phyloP scores from a whole-genome alignment of 2,329 filamentous ascomycete genomes.

The Aspergillus fumigatus region DNA sequence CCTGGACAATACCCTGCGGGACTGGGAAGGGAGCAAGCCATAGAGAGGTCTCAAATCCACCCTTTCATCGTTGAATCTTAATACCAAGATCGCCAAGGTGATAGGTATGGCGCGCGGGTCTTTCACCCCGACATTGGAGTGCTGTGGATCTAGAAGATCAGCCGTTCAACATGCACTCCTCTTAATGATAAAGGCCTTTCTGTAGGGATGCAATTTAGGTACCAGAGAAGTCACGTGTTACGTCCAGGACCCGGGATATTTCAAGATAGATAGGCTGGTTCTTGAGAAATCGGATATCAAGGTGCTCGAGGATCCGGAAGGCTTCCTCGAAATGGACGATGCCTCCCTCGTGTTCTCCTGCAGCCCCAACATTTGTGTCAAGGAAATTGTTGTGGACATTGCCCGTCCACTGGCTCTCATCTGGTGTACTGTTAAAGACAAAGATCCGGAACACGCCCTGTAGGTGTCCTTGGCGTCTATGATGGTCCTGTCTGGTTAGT shows the following conservation, averaged over 20 bases:
- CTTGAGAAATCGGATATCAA: conserved; percentile 11
- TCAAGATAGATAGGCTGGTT: conserved; percentile 10
- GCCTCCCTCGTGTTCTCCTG: conserved; percentile 30
- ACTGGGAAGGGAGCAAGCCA: not conserved
- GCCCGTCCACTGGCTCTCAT: conserved; percentile 27
- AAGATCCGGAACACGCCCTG: not conserved
- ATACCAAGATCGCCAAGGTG: not conserved
- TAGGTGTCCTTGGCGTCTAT: too few relatives aligned
- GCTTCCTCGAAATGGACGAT: conserved; percentile 34
- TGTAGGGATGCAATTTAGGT: not conserved
- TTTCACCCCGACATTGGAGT: not conserved
- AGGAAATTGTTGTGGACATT: conserved; percentile 36
- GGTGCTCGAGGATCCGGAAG: conserved; percentile 25
- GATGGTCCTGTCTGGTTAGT: too few relatives aligned
- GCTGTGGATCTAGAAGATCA: not conserved
- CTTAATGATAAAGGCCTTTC: not conserved
- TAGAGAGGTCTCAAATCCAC: not conserved
- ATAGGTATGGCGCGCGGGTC: not conserved
- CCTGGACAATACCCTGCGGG: too few relatives aligned
- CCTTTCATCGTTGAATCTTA: not conserved
- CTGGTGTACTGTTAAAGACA: conserved; percentile 12
- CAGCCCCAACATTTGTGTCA: conserved; percentile 28
- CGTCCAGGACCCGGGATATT: conserved; percentile 19
- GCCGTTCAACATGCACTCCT: conserved; percentile 9
- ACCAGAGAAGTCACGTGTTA: conserved; percentile 11